Base-by-base conservation (phyloP, 2,329 filamentous ascomycete species). In the Fusarium virguliforme region DNA sequence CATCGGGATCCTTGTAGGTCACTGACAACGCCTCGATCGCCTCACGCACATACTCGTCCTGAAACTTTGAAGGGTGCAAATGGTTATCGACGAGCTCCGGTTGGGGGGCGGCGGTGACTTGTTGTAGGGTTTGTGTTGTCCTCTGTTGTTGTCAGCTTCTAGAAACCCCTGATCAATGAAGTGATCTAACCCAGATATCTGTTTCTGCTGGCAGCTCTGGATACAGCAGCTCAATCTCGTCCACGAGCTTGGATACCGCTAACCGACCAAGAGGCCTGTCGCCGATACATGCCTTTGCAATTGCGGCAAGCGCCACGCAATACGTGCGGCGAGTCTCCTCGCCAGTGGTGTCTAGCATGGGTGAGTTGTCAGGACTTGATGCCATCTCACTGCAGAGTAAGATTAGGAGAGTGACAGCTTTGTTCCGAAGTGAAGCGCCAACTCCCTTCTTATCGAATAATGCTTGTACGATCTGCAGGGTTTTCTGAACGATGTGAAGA, bases 301-400 rank as follows among this genome's bases (percentile, higher is more conserved):
- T 78, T 4, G 75, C 74, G 9, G 83, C 63, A 10, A 86, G 74
- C 10, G 82, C 80, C 43, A 78, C 67, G 43, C 82, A 84, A 37
- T 83, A 80, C 4, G 77, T 74, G 7, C 73, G 76, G 43, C 81
- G 78, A 13, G 79, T 77, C 3, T 77, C 69, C 4, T 74, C 71
- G 15, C 76, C 74, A 15, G 69, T 62, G 1, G 75, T 68, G 18
- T 79, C 77, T 8, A 74, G 61, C 8, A 76, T 69, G n/a, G 78
- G 68, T 15, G 82, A 73, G 9, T 76, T 76, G 24, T 78, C 78
- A 22, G 79, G 77, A 12, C 74, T 75, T 22, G 74, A 78, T 28
- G 81, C 75, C 64, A 83, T 74, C 34, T 86, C 83, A 22, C 78
- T 79, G 55, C 83, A 86, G 12, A 86, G 77, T 4, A 84, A 62